Evolutionary conservation across 768 basidiomycete species (phyloP).

Genomic region (Megacollybia marginata): DNA sequence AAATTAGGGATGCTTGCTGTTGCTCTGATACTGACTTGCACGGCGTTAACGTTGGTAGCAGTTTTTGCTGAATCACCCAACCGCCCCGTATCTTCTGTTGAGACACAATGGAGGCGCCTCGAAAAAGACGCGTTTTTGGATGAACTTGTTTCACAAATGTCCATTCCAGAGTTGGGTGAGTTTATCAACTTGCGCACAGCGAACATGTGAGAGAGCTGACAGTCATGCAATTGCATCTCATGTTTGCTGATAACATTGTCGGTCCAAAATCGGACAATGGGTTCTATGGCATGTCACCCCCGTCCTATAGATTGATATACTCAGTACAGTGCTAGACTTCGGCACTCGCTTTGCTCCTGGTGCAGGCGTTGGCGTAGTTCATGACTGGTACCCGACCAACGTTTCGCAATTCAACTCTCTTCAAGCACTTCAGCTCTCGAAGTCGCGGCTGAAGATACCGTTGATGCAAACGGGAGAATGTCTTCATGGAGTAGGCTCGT

Average conservation of each 20-base stretch:
- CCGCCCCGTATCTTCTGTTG: too few relatives aligned
- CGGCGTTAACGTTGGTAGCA: too few relatives aligned
- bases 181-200: neutral
- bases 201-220: neutral
- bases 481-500: conserved; percentile 18
- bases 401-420: conserved; percentile 13
- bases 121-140: conserved; percentile 7
- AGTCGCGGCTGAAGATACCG: conserved; percentile 15
- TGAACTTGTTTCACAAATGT: conserved; percentile 3
- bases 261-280: conserved; percentile 8
- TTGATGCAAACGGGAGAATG: conserved; percentile 18
- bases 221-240: conserved; percentile 10
- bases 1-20: too few relatives aligned
- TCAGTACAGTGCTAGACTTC: conserved; percentile 1
- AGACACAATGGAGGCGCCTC: too few relatives aligned
- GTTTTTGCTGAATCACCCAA: too few relatives aligned
- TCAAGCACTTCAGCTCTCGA: conserved; percentile 12
- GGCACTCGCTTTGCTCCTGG: conserved; percentile 7
- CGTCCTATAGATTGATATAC: neutral
- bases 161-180: conserved; percentile 6
- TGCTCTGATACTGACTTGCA: too few relatives aligned
- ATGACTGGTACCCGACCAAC: conserved; percentile 14
- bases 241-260: conserved; percentile 8
- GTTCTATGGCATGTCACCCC: conserved; percentile 1
- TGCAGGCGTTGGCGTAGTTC: conserved; percentile 8